Evolutionary conservation across 176 grass and related monocot species (phyloP).

Genomic region (Musa troglodytarum): DNA sequence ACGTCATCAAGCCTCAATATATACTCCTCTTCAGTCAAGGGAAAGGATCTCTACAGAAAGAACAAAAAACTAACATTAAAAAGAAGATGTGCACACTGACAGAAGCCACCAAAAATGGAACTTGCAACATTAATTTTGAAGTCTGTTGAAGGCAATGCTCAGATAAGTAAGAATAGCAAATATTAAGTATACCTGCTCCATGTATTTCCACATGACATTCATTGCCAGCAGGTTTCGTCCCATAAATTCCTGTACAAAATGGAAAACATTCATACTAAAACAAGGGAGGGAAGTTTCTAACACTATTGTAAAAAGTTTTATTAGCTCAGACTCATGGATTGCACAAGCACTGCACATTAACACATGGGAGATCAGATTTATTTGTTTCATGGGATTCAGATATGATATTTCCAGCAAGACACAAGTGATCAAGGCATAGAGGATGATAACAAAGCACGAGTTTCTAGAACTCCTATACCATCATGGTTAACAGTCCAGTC

Average conservation of each 20-base stretch:
- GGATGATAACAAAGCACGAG: no score
- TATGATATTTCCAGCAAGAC: no score
- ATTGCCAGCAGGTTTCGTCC: slow-evolving; percentile 72
- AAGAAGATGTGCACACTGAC: not conserved
- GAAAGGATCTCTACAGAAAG: slow-evolving; percentile 59
- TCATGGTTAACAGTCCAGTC: not conserved
- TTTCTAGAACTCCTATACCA: not conserved
- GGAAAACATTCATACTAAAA: slow-evolving; percentile 5
- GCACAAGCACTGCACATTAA: not conserved
- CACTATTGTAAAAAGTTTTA: not conserved
- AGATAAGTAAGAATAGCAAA: slow-evolving; percentile 1
- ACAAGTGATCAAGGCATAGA: no score
- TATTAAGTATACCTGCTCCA: slow-evolving; percentile 54
- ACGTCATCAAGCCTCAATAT: slow-evolving; percentile 79
- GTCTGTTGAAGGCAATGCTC: not conserved
- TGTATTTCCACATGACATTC: slow-evolving; percentile 99
- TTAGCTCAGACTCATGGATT: not conserved
- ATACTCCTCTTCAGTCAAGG: slow-evolving; percentile 95
- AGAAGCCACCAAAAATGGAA: not conserved
- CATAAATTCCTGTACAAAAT: slow-evolving; percentile 69
- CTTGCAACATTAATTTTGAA: not conserved
- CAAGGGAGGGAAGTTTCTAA: not conserved
- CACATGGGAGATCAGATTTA: no score
- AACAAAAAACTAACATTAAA: slow-evolving; percentile 1
- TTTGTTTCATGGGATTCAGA: no score